A percentile compares a stretch with the other conserved stretches of the same genome.
These are phyloP conservation scores for Trematosphaeria pertusa DNA, from an alignment of 2,329 filamentous ascomycete genomes.

Conservation along the genomic window DNA sequence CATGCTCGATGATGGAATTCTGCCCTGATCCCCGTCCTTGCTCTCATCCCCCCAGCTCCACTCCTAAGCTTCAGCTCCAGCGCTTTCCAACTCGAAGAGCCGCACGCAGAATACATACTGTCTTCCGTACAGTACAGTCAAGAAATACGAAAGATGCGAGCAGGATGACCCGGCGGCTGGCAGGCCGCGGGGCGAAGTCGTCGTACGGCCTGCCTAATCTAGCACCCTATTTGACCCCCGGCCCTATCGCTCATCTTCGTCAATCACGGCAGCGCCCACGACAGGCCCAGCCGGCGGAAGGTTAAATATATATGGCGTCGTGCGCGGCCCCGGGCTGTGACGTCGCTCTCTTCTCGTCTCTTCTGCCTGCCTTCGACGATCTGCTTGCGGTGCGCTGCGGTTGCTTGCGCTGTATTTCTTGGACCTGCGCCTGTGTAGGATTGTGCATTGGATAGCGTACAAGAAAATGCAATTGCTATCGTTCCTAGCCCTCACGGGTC, in stretches of 20 bases:
- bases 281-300: constrained; percentile 1
- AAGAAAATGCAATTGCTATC: constrained; percentile 41
- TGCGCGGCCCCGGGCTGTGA: not conserved
- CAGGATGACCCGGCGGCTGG: constrained; percentile 8
- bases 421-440: not conserved
- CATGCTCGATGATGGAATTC: too few species aligned
- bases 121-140: too few species aligned
- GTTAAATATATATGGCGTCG: constrained; percentile 16
- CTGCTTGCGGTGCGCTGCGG: constrained; percentile 1
- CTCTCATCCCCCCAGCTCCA: too few species aligned
- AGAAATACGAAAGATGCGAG: too few species aligned
- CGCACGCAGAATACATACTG: too few species aligned
- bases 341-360: constrained; percentile 5
- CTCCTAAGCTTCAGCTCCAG: too few species aligned
- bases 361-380: constrained; percentile 1
- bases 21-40: too few species aligned
- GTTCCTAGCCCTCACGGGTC: constrained; percentile 36
- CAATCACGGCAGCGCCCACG: too few species aligned
- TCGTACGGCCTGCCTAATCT: constrained; percentile 26
- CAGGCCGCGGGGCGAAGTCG: not conserved
- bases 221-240: constrained; percentile 21
- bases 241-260: too few species aligned
- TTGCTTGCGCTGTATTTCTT: not conserved
- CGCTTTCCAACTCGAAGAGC: too few species aligned
- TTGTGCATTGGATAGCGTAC: too few species aligned